Evolutionary conservation across 345 rosid species (phyloP), one percentile per base, ranked within the genome.

Genomic region (Brassica carinata): DNA sequence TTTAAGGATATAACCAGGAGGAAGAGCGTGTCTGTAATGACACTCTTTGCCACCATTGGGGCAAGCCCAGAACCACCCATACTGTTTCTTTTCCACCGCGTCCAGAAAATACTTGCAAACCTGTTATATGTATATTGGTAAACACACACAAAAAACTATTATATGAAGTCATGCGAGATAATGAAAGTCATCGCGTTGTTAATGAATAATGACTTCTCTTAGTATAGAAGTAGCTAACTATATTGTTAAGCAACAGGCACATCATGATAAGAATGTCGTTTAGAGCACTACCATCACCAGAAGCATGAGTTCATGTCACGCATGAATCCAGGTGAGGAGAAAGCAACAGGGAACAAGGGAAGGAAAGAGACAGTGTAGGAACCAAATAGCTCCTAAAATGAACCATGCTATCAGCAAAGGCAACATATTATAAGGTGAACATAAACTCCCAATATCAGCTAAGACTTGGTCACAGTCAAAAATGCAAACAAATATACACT

Each of bases 11-110:
- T 93, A 95, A 33, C 99, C 98, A 36, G 98, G 96, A 73, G 99
- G 99, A 85, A 95, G 94, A 27, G 99, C 96, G 83, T 95, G 99
- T 59, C 99, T 91, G 83, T 95, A 95, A 77, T 91, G 98, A 84
- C 98, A 95, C 26, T 89, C 93, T 84, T 85, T 89, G 43, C 82
- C 88, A 65, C 97, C 99, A 71, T 90, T 96, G 69, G 97, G 97
- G 69, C 99, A 96, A 31, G 8, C 88, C 99, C 99, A 96, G 78
- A 93, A 96, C 96, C 97, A 96, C 69, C 98, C 99, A 84, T 93
- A 93, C 77, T 95, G 97, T 83, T 93, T 93, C 93, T 88, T 93
- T 77, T 95, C 99, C 75, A 96, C 99, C 4, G 96, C 97, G 4
- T 96, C 98, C 86, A 96, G 84, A 85, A 92, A 96, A 84, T 90